A percentile compares a stretch with the other conserved stretches of the same genome.
phyloP scores from a whole-genome alignment of 2,329 filamentous ascomycete genomes.

The Aspergillus chevalieri region DNA sequence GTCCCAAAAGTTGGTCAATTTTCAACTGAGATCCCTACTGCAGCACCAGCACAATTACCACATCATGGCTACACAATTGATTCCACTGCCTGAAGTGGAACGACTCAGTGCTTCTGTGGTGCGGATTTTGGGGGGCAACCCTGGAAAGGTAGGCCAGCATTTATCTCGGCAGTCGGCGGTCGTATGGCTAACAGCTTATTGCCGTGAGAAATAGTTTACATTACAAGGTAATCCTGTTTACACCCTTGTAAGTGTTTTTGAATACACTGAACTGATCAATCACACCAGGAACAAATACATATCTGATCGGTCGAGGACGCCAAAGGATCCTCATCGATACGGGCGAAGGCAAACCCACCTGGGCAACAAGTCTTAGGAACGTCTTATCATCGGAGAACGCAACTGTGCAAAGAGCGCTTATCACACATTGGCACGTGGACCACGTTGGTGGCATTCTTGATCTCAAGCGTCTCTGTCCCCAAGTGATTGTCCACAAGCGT shows the following conservation, averaged over 20 bases:
- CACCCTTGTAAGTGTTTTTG: neutral
- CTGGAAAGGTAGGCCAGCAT: slow-evolving; percentile 60
- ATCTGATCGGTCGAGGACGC: slow-evolving; percentile 72
- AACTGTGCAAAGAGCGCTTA: slow-evolving; percentile 60
- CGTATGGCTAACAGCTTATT: neutral
- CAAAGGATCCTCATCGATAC: slow-evolving; percentile 81
- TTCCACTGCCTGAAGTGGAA: slow-evolving; percentile 65
- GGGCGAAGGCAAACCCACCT: slow-evolving; percentile 70
- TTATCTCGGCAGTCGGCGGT: no score
- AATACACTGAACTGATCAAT: neutral
- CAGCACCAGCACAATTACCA: neutral
- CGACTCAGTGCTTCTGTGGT: slow-evolving; percentile 72
- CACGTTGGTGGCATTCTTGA: slow-evolving; percentile 72
- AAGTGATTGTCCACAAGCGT: slow-evolving; percentile 61
- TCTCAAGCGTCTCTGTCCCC: slow-evolving; percentile 58
- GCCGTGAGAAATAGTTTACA: slow-evolving; percentile 43
- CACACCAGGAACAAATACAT: slow-evolving; percentile 75
- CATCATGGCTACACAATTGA: slow-evolving; percentile 56
- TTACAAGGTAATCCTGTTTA: slow-evolving; percentile 47
- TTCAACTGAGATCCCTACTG: no score
- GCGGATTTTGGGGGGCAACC: slow-evolving; percentile 83
- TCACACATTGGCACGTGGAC: slow-evolving; percentile 92
- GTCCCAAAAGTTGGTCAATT: no score
- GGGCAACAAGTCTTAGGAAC: slow-evolving; percentile 60
- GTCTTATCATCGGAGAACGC: slow-evolving; percentile 64